Conservation (phyloP, 805 yeast genomes). For the Kodamaea kaohsiungensis region DNA sequence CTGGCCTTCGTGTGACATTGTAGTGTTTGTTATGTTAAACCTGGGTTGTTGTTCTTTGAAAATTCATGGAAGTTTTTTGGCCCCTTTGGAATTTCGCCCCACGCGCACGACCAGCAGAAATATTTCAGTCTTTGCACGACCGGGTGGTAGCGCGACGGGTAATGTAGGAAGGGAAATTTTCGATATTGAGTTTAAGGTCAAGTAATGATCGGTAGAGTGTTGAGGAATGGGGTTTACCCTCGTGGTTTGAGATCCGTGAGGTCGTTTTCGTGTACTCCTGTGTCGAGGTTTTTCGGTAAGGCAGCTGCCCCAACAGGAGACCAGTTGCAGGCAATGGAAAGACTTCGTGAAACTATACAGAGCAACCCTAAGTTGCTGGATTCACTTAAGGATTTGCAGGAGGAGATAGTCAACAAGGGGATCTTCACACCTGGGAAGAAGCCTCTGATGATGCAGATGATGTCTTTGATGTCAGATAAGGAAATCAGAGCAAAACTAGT, state of each 20-base stretch:
- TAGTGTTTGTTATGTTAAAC: constrained; percentile 4
- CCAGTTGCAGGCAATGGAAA: constrained; percentile 11
- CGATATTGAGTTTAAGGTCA: not conserved
- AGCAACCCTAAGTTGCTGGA: constrained; percentile 31
- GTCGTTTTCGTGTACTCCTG: not conserved
- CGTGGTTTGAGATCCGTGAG: not conserved
- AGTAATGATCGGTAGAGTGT: not conserved
- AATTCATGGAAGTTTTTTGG: constrained; percentile 1
- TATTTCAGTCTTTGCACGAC: not conserved
- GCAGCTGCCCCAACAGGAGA: constrained; percentile 6
- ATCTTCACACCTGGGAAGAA: constrained; percentile 29
- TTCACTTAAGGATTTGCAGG: constrained; percentile 32
- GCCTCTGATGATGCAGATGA: constrained; percentile 37
- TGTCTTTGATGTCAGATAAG: constrained; percentile 37
- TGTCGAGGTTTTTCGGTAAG: constrained; percentile 1
- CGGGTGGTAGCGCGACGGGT: not conserved
- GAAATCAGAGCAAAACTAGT: constrained; percentile 33
- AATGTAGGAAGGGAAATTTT: not conserved
- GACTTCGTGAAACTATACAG: constrained; percentile 13
- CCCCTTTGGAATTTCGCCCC: not conserved
- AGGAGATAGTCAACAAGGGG: constrained; percentile 33
- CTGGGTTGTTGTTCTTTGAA: constrained; percentile 8
- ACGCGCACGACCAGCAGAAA: not conserved
- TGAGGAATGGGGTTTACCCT: not conserved
- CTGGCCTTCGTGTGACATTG: constrained; percentile 95